Evolutionary conservation across 306 rosid species (phyloP).

Genomic region (Begonia fuchsioides): DNA sequence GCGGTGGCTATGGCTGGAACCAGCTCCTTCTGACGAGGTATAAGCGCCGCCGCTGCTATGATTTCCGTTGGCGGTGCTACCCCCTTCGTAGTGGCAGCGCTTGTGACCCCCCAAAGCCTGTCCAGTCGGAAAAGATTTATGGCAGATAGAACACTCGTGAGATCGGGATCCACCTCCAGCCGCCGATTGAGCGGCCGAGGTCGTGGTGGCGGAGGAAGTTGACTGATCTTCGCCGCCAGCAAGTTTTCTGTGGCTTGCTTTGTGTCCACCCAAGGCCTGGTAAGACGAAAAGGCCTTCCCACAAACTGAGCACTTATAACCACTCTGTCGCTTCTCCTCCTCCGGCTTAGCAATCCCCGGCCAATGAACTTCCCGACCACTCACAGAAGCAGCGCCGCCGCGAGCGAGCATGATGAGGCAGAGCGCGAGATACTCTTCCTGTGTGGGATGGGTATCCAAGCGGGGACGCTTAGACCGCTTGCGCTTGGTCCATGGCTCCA

Average conservation of each 20-base stretch:
- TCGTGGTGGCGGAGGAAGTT: constrained; percentile 50
- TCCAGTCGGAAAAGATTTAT: constrained; percentile 76
- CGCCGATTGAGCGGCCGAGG: constrained; percentile 25
- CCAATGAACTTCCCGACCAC: background rate
- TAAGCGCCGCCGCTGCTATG: constrained; percentile 26
- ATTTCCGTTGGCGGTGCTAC: constrained; percentile 9
- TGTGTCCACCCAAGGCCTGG: constrained; percentile 96
- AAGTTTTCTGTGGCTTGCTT: constrained; percentile 75
- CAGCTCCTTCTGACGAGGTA: constrained; percentile 72
- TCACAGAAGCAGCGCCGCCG: constrained; percentile 12
- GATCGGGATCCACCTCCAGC: constrained; percentile 29
- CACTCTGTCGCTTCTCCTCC: background rate
- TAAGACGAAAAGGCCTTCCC: constrained; percentile 67
- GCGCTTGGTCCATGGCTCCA: constrained; percentile 68
- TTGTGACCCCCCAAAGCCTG: constrained; percentile 99
- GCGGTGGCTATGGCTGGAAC: constrained; percentile 51
- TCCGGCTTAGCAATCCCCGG: constrained; percentile 10
- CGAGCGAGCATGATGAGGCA: constrained; percentile 99
- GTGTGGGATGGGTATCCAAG: constrained; percentile 36
- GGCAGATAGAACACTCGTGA: constrained; percentile 90
- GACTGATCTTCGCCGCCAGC: constrained; percentile 41
- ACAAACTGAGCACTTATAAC: constrained; percentile 88
- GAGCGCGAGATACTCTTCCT: constrained; percentile 91
- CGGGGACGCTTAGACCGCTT: constrained; percentile 87
- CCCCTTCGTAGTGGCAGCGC: constrained; percentile 94